Evolutionary conservation across 176 grass and related monocot genomes (phyloP).

Genomic region (Secale cereale): DNA sequence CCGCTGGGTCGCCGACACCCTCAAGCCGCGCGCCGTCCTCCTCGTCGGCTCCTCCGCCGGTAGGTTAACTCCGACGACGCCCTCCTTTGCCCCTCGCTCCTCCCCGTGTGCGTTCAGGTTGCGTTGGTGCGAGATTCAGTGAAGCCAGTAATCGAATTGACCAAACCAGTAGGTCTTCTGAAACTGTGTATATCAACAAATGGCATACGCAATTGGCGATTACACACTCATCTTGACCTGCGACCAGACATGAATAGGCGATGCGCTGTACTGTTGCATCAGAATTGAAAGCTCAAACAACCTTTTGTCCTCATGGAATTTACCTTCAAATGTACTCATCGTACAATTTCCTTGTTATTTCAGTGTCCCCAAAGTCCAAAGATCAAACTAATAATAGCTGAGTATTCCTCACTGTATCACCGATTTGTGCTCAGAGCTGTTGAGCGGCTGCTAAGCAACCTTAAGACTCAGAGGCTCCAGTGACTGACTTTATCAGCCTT

Average conservation of each 20-base stretch:
- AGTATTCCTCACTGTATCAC: background rate
- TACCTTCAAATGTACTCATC: background rate
- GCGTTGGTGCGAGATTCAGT: background rate
- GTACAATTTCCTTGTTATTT: background rate
- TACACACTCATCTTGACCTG: background rate
- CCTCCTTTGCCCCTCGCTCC: no score
- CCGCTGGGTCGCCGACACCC: conserved; percentile 70
- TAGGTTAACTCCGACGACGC: background rate
- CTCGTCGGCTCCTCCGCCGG: conserved; percentile 85
- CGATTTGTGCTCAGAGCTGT: background rate
- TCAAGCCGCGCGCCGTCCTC: conserved; percentile 55
- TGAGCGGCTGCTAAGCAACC: background rate
- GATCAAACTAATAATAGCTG: background rate
- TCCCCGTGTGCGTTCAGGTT: background rate
- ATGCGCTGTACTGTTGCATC: background rate
- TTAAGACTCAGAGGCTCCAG: background rate
- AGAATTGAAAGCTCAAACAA: background rate
- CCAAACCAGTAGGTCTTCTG: background rate
- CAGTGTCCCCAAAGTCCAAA: background rate
- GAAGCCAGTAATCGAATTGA: background rate
- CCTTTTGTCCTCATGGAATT: conserved; percentile 4
- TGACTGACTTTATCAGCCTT: no score
- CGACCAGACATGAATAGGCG: background rate
- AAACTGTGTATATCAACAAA: background rate
- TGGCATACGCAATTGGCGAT: background rate